Conservation (phyloP, 2,329 filamentous ascomycete genomes). For the Tolypocladium guangdongense region DNA sequence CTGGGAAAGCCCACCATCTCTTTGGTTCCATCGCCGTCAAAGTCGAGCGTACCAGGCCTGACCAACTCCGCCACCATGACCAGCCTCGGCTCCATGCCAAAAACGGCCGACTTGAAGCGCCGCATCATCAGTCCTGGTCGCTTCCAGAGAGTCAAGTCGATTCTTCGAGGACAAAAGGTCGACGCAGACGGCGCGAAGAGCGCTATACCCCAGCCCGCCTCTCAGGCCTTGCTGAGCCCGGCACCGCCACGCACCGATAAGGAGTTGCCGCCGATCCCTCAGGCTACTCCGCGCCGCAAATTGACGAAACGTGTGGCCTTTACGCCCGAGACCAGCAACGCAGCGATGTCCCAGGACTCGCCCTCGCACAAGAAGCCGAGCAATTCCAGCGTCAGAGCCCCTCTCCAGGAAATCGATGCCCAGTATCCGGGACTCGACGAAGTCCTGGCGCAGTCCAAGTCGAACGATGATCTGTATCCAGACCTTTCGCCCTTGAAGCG, state of each 20-base stretch:
- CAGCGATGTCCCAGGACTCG: slow-evolving; percentile 33
- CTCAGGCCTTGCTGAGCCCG: slow-evolving; percentile 34
- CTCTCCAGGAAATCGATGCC: slow-evolving; percentile 11
- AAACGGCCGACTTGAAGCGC: slow-evolving; percentile 20
- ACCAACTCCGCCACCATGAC: slow-evolving; percentile 31
- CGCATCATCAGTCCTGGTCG: slow-evolving; percentile 37
- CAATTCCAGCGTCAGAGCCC: slow-evolving; percentile 30
- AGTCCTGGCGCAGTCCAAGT: slow-evolving; percentile 13
- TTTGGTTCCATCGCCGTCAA: slow-evolving; percentile 34
- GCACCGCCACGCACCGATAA: slow-evolving; percentile 35
- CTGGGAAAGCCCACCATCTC: slow-evolving; percentile 16
- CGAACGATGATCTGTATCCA: slow-evolving; percentile 36
- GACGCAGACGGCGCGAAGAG: slow-evolving; percentile 29
- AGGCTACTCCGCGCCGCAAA: slow-evolving; percentile 59
- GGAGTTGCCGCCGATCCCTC: slow-evolving; percentile 37
- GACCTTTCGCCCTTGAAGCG: slow-evolving; percentile 35
- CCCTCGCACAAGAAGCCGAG: slow-evolving; percentile 45
- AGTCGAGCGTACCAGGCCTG: slow-evolving; percentile 28
- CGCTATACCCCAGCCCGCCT: slow-evolving; percentile 34
- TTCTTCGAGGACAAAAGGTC: slow-evolving; percentile 34
- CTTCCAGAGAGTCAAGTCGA: slow-evolving; percentile 47
- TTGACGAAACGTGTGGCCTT: slow-evolving; percentile 68
- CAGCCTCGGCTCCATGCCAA: slow-evolving; percentile 21
- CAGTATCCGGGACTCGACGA: slow-evolving; percentile 19
- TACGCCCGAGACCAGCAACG: slow-evolving; percentile 54